phyloP scores from a whole-genome alignment of 2,329 filamentous ascomycete genomes.

The Orbilia oligospora region DNA sequence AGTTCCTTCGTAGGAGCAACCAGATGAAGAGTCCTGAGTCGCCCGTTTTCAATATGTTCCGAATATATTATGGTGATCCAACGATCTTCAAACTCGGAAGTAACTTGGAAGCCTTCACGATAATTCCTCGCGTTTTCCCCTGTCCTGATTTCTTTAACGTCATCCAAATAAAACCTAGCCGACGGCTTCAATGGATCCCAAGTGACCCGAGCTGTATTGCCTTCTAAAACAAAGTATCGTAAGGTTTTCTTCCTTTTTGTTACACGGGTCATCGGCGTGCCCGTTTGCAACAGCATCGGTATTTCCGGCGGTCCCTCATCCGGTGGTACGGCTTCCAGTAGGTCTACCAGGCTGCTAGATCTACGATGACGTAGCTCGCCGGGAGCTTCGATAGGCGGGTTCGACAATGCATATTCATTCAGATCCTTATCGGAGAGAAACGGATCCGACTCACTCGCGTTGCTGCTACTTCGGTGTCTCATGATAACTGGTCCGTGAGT shows the following conservation, averaged over 20 bases:
- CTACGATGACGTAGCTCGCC: constrained; percentile 31
- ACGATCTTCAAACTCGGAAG: constrained; percentile 76
- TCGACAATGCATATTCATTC: constrained; percentile 70
- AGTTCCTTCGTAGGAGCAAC: constrained; percentile 81
- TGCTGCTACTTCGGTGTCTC: constrained; percentile 89
- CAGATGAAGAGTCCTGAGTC: constrained; percentile 89
- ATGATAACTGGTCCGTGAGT: constrained; percentile 91
- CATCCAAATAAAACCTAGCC: constrained; percentile 93
- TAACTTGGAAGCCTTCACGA: constrained; percentile 82
- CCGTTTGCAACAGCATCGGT: constrained; percentile 81
- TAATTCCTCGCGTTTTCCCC: constrained; percentile 90
- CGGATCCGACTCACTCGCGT: constrained; percentile 74
- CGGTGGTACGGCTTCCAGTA: constrained; percentile 66
- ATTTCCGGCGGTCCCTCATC: constrained; percentile 76
- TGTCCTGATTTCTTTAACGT: constrained; percentile 90
- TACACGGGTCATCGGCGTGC: constrained; percentile 83
- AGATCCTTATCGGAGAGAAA: constrained; percentile 68
- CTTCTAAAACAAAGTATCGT: constrained; percentile 83
- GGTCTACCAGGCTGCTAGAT: constrained; percentile 67
- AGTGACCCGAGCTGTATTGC: constrained; percentile 85
- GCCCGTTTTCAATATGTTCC: constrained; percentile 79
- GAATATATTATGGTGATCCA: constrained; percentile 95
- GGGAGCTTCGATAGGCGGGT: constrained; percentile 67
- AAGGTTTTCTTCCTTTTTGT: constrained; percentile 83
- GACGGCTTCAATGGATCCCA: constrained; percentile 85